A percentile compares a stretch with the other conserved stretches of the same genome.
Evolutionary conservation across 306 rosid species (phyloP).

Genomic region (Vigna nakashimae): DNA sequence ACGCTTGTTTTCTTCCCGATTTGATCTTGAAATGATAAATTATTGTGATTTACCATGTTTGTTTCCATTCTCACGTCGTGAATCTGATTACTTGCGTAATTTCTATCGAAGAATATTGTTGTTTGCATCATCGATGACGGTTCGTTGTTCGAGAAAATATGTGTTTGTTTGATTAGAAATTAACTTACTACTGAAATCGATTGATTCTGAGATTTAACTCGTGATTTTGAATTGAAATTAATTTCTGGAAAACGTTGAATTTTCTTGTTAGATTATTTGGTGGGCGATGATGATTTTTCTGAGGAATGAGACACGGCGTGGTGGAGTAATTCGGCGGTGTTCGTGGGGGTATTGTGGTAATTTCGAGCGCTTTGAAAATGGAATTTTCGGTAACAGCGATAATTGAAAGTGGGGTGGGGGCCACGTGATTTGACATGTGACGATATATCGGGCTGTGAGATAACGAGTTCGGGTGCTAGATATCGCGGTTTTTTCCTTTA

Average conservation of each 20-base stretch:
- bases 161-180: background rate
- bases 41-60: conserved; percentile 56
- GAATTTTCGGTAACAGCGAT: conserved; percentile 52
- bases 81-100: background rate
- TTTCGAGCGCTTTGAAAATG: conserved; percentile 25
- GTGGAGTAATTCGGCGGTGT: conserved; percentile 25
- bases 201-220: background rate
- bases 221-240: background rate
- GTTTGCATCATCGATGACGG: background rate
- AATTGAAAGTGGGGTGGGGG: conserved; percentile 43
- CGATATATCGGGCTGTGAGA: conserved; percentile 35
- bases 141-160: background rate
- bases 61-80: background rate
- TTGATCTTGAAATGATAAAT: conserved; percentile 52
- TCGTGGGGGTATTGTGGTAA: conserved; percentile 35
- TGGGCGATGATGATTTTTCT: background rate
- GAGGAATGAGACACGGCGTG: conserved; percentile 4
- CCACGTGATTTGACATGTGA: conserved; percentile 33
- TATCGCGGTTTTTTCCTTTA: conserved; percentile 12
- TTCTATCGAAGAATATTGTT: background rate
- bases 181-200: background rate
- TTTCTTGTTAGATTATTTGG: too few species aligned
- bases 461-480: conserved; percentile 20
- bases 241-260: background rate
- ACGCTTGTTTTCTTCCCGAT: conserved; percentile 11